Evolutionary conservation across 306 rosid genomes (phyloP).

Genomic region (Sindora glabra): DNA sequence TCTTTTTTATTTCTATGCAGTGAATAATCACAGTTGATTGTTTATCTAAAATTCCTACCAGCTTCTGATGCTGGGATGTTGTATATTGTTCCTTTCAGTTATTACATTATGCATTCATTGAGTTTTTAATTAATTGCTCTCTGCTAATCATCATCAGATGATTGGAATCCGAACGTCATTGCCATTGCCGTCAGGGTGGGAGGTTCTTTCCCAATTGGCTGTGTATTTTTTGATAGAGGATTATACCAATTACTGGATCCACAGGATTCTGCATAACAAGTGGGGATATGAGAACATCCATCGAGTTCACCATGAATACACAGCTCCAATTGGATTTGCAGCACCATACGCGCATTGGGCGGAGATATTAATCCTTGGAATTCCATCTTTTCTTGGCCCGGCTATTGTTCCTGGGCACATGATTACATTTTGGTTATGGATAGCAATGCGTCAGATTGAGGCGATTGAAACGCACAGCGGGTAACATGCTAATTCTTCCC

Average conservation of each 20-base stretch:
- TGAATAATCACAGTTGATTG: neutral
- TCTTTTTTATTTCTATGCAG: neutral
- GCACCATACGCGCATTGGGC: constrained; percentile 94
- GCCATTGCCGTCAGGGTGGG: constrained; percentile 80
- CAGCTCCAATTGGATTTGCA: constrained; percentile 63
- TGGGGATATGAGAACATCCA: constrained; percentile 86
- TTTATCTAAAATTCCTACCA: neutral
- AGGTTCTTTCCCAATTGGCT: constrained; percentile 47
- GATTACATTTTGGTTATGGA: constrained; percentile 79
- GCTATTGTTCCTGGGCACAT: constrained; percentile 78
- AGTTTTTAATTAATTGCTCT: neutral
- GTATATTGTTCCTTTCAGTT: neutral
- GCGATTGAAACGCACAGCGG: constrained; percentile 85
- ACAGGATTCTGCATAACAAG: constrained; percentile 60
- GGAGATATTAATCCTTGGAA: constrained; percentile 64
- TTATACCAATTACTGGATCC: constrained; percentile 71
- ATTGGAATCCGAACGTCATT: constrained; percentile 65
- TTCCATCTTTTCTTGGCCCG: constrained; percentile 79
- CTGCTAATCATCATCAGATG: constrained; percentile 27
- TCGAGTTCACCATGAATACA: constrained; percentile 70
- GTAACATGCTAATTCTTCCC: constrained; percentile 28
- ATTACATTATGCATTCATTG: neutral
- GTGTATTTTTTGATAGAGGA: constrained; percentile 72
- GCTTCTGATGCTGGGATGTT: neutral
- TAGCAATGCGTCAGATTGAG: constrained; percentile 68